Percentiles rank a stretch among this genome's conserved stretches.
These are phyloP conservation scores for Echinosophora koreensis DNA, from an alignment of 306 rosid genomes.

Conservation along the genomic window DNA sequence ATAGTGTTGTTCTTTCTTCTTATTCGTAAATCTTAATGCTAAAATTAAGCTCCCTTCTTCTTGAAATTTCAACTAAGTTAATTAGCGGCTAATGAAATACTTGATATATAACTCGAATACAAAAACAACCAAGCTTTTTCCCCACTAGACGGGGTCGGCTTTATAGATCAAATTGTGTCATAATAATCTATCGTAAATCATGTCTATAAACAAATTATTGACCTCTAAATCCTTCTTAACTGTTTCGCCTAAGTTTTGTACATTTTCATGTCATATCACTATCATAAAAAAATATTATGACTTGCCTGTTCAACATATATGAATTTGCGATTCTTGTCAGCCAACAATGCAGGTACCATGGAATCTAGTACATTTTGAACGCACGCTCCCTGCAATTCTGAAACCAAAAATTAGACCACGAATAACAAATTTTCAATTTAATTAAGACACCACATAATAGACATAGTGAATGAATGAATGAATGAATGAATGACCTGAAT, in stretches of 20 bases:
- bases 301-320: conserved; percentile 84
- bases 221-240: too few species aligned
- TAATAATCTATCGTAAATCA: too few species aligned
- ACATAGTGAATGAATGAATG: not conserved
- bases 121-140: too few species aligned
- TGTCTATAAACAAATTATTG: too few species aligned
- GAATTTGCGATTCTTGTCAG: conserved; percentile 82
- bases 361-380: conserved; percentile 90
- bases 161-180: too few species aligned
- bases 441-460: not conserved
- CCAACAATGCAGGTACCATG: conserved; percentile 66
- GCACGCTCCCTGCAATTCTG: conserved; percentile 67
- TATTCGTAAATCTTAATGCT: too few species aligned
- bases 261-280: not conserved
- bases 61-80: not conserved
- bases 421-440: not conserved
- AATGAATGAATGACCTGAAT: conserved; percentile 63
- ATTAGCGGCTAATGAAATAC: too few species aligned
- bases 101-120: too few species aligned
- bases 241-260: too few species aligned
- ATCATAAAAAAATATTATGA: not conserved
- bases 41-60: not conserved
- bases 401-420: not conserved
- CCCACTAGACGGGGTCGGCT: too few species aligned
- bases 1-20: not conserved